Percentiles rank a stretch among this genome's conserved stretches.
Evolutionary conservation across 768 basidiomycete genomes (phyloP).

Genomic region (Termitomyces sp.): DNA sequence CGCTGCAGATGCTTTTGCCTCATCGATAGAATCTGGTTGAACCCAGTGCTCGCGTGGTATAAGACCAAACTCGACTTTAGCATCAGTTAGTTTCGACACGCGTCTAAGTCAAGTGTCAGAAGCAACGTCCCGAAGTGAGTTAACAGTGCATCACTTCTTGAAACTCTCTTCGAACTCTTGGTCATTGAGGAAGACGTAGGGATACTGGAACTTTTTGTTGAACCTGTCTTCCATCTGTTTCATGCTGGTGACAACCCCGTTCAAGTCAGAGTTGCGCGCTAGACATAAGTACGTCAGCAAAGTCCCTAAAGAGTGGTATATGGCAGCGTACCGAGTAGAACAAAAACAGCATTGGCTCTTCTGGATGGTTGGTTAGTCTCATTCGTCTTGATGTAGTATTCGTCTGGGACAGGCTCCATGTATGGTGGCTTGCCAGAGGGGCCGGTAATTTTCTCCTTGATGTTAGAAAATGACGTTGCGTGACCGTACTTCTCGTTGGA

Average conservation of each 20-base stretch:
- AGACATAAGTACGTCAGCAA: not conserved
- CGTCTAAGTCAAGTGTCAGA: slow-evolving; percentile 32
- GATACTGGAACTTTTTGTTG: slow-evolving; percentile 83
- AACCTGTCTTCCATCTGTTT: slow-evolving; percentile 86
- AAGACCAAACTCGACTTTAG: slow-evolving; percentile 68
- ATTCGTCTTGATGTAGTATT: slow-evolving; percentile 47
- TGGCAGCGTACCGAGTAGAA: slow-evolving; percentile 53
- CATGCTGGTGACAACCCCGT: slow-evolving; percentile 59
- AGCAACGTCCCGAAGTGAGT: not conserved
- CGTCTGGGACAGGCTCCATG: slow-evolving; percentile 54
- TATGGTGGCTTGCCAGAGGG: slow-evolving; percentile 38
- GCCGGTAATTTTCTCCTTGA: slow-evolving; percentile 34
- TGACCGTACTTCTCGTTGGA: slow-evolving; percentile 62
- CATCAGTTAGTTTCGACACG: slow-evolving; percentile 54
- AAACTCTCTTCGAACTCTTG: slow-evolving; percentile 68
- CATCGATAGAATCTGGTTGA: slow-evolving; percentile 81
- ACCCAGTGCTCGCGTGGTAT: slow-evolving; percentile 78
- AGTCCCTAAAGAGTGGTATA: not conserved
- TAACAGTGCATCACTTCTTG: slow-evolving; percentile 42
- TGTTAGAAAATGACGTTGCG: slow-evolving; percentile 47
- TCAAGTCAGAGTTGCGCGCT: slow-evolving; percentile 61
- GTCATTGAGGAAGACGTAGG: slow-evolving; percentile 88
- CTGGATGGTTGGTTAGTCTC: slow-evolving; percentile 36
- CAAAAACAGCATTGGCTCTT: slow-evolving; percentile 81
- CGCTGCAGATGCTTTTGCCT: slow-evolving; percentile 57